Evolutionary conservation across 768 basidiomycete genomes (phyloP), one percentile per base, ranked within the genome.

Genomic region (Suillus variegatus): DNA sequence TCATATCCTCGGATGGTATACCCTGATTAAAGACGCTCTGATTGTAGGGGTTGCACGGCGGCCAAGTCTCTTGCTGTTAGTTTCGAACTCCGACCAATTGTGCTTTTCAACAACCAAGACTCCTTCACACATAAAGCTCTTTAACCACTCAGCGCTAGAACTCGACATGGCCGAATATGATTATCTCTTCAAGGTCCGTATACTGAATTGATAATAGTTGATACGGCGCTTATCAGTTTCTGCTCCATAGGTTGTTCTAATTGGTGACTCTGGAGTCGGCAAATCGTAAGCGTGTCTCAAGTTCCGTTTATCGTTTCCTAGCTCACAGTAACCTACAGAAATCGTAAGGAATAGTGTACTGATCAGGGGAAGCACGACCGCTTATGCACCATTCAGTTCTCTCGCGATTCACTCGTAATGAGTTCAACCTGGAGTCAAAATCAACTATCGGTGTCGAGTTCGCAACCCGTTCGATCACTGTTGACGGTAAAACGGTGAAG

Each of bases 381-480:
- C 28, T 61, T 20, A 68, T 72, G 28, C 49, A 41, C 41, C 20
- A 36, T 47, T 41, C 76, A 99, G 97, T 99, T 80, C 95, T 99
- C 77, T 97, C 95, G 81, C 95, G 97, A 75, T 99, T 99, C 88
- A 99, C 97, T 70, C 90, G 96, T 72, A 98, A 98, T 76, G 96
- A 99, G 80, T 99, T 99, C 88, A 97, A 96, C 83, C 86, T 97
- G 70, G 97, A 99, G 76, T 95, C 95, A 52, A 98, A 99, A 83
- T 99, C 97, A 67, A 99, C 97, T 28, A 99, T 99, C 77, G 97
- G 97, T 62, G 97, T 99, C 71, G 97, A 99, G 80, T 99, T 99
- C 73, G 97, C 97, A 4, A 98, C 97, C 49, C 88, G 97, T 74
- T 93, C 94, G 20, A 94, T 95, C 77, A 92, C 85, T 70, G 93